These are phyloP conservation scores for Aureobasidium sp. DNA, from an alignment of 2,329 filamentous ascomycete genomes.

Conservation along the genomic window DNA sequence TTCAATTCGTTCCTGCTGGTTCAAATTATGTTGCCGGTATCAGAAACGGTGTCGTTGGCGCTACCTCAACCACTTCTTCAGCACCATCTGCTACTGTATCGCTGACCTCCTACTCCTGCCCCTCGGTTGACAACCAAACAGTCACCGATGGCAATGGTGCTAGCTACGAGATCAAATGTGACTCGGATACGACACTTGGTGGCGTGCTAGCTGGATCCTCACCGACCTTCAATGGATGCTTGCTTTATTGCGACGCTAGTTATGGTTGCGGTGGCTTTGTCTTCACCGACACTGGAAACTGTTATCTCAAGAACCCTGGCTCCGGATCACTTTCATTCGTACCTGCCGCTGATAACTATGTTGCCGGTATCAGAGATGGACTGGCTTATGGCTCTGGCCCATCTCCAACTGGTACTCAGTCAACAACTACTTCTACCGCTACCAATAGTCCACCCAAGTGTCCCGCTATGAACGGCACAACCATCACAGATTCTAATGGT, in stretches of 20 bases:
- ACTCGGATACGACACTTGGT: neutral
- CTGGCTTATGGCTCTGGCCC: neutral
- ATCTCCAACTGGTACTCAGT: neutral
- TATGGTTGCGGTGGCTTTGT: constrained; percentile 19
- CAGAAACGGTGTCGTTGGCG: neutral
- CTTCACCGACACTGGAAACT: constrained; percentile 12
- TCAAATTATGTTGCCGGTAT: neutral
- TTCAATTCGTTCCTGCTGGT: neutral
- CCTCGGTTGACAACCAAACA: neutral
- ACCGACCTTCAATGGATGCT: constrained; percentile 17
- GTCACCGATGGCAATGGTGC: constrained; percentile 1
- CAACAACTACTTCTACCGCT: neutral
- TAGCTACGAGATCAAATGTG: constrained; percentile 9
- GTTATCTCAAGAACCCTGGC: neutral
- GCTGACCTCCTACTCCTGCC: constrained; percentile 6
- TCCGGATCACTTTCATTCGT: neutral
- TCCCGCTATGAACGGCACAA: constrained; percentile 15
- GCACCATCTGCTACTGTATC: neutral
- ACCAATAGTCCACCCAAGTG: constrained; percentile 9
- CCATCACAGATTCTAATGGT: constrained; percentile 15
- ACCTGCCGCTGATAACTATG: neutral
- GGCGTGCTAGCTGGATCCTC: neutral
- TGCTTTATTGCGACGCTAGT: constrained; percentile 18
- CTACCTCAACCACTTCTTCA: neutral
- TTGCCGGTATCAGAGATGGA: neutral